Evolutionary conservation across 352 stramenopile species (phyloP).

Genomic region (Phytophthora agathidicida): DNA sequence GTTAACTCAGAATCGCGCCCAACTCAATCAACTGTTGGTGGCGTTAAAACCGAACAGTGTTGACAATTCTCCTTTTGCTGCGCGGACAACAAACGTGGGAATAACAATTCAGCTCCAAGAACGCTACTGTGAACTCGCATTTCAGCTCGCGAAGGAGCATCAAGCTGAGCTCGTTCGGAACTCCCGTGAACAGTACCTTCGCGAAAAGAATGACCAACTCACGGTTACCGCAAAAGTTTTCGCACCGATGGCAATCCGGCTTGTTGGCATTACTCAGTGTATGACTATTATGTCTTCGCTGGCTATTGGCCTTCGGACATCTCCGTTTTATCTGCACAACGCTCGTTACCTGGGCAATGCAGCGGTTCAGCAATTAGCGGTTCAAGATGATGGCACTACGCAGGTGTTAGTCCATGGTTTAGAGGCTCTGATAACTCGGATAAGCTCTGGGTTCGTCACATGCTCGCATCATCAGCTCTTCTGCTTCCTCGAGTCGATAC

Average conservation of each 20-base stretch:
- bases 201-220: slow-evolving; percentile 9
- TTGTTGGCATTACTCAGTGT: slow-evolving; percentile 24
- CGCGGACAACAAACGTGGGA: not conserved
- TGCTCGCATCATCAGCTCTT: slow-evolving; percentile 39
- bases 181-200: slow-evolving; percentile 3
- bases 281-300: slow-evolving; percentile 28
- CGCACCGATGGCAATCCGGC: not conserved
- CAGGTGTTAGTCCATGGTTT: not conserved
- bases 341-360: slow-evolving; percentile 36
- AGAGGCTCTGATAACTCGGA: slow-evolving; percentile 6
- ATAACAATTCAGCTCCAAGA: slow-evolving; percentile 26
- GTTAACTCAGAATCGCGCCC: slow-evolving; percentile 2
- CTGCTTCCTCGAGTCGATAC: slow-evolving; percentile 20
- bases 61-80: slow-evolving; percentile 26
- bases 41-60: slow-evolving; percentile 4
- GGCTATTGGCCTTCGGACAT: not conserved
- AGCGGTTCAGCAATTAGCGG: slow-evolving; percentile 9
- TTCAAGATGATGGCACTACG: slow-evolving; percentile 2
- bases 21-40: slow-evolving; percentile 10
- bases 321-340: slow-evolving; percentile 37
- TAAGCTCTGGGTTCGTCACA: slow-evolving; percentile 31
- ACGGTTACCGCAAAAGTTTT: not conserved
- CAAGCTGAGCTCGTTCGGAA: slow-evolving; percentile 20
- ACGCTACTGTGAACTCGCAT: slow-evolving; percentile 17
- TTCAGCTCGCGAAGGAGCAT: slow-evolving; percentile 15